A percentile compares a stretch with the other conserved stretches of the same genome.
These are phyloP conservation scores for Heimioporus retisporus DNA, from an alignment of 1,284 basidiomycete species.

Conservation along the genomic window DNA sequence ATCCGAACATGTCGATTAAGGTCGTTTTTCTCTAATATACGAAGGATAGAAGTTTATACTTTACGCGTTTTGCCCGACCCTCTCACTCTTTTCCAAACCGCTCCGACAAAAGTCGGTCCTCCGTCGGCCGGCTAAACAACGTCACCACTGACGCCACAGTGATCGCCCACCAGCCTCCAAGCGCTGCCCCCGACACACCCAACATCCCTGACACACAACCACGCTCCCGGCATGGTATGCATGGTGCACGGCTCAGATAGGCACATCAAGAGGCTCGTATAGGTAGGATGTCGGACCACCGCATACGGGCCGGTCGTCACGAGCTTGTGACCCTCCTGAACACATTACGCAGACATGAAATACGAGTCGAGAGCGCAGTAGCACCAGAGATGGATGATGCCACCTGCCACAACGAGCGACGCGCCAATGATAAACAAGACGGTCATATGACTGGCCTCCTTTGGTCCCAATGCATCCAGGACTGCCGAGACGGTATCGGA, in stretches of 20 bases:
- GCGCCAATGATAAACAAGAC: background rate
- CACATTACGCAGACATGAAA: background rate
- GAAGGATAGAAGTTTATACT: background rate
- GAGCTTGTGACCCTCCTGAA: constrained; percentile 1
- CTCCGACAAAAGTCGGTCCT: background rate
- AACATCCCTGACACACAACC: background rate
- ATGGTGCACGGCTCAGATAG: background rate
- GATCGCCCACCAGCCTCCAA: background rate
- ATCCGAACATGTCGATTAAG: too few relatives aligned
- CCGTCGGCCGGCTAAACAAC: background rate
- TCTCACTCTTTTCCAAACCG: background rate
- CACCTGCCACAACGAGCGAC: background rate
- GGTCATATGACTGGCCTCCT: background rate
- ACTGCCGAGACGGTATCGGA: background rate
- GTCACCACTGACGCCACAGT: background rate
- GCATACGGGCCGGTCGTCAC: constrained; percentile 2
- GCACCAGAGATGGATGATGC: background rate
- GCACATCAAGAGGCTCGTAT: constrained; percentile 2
- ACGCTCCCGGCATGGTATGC: background rate
- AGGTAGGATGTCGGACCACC: constrained; percentile 1
- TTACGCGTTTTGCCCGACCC: background rate
- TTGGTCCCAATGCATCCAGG: background rate
- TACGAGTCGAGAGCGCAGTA: background rate
- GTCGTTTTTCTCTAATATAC: too few relatives aligned
- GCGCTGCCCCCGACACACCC: background rate